Evolutionary conservation across 2,329 filamentous ascomycete genomes (phyloP), one percentile per base, ranked within the genome.

Genomic region (Aspergillus transmontanensis): DNA sequence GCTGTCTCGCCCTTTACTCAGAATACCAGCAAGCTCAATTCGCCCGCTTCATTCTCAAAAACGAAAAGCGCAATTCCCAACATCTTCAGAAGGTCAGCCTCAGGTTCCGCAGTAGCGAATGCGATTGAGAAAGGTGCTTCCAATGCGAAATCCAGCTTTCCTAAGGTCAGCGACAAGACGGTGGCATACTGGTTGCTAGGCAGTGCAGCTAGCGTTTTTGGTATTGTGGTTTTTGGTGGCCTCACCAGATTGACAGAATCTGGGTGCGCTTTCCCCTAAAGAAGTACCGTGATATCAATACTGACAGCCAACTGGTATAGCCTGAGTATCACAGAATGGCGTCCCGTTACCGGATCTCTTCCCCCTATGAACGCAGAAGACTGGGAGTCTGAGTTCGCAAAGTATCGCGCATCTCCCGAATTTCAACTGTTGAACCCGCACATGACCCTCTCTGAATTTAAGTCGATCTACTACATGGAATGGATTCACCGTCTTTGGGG

Each of bases 381-480:
- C 75, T 99, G 95, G 95, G 90, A 97, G 71, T 88, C 89, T 68
- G 95, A 98, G 74, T 99, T 98, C 81, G 83, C 89, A 61, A 95
- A 96, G 79, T 99, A 99, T 83, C 90, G 90, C 68, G 87, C 90
- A 50, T 97, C 93, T 23, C 95, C 95, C 66, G 95, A 99, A 79
- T 99, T 94, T 82, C 88, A 91, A 74, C 86, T 93, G 66, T 85
- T 99, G 70, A 99, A 99, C 81, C 90, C 94, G 36, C 87, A 92
- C 77, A 99, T 99, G 95, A 90, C 87, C 36, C 84, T 99, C 61
- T 86, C 89, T 63, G 95, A 99, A 77, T 99, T 98, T 83, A 97
- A 98, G 80, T 90, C 95, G 76, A 99, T 99, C 69, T 99, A 98
- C 85, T 99, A 91, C 79, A 98, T 98, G 95, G 95, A 99, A 83